These are phyloP conservation scores for Mortierella sp. DNA, from an alignment of 371 early-diverging fungal species.

Conservation along the genomic window DNA sequence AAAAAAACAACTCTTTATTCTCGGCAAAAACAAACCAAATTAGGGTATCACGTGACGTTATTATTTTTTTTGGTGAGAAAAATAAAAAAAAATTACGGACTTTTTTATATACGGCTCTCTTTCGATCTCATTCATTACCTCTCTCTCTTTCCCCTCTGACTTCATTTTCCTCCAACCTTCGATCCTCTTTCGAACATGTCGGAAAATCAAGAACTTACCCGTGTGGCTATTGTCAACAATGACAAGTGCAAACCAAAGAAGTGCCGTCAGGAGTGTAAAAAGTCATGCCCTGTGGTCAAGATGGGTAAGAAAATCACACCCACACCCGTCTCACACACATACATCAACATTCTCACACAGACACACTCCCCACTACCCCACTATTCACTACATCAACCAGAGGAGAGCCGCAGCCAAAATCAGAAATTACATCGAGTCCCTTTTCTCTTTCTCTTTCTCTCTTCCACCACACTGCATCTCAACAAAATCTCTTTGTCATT, in stretches of 20 bases:
- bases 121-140: slow-evolving; percentile 18
- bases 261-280: slow-evolving; percentile 97
- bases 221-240: slow-evolving; percentile 96
- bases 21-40: neutral
- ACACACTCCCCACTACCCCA: neutral
- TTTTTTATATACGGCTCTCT: neutral
- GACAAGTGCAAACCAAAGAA: slow-evolving; percentile 99
- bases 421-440: neutral
- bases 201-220: slow-evolving; percentile 74
- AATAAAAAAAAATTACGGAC: neutral
- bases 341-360: neutral
- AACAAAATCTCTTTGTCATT: neutral
- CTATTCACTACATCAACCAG: neutral
- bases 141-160: slow-evolving; percentile 5
- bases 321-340: neutral
- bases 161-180: slow-evolving; percentile 25
- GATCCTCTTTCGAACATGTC: slow-evolving; percentile 59
- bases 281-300: slow-evolving; percentile 64
- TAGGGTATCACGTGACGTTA: neutral
- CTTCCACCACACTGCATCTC: neutral
- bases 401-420: neutral
- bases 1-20: slow-evolving; percentile 17
- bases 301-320: slow-evolving; percentile 63
- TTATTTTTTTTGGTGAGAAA: slow-evolving; percentile 1
- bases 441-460: too few relatives aligned